Evolutionary conservation across 768 basidiomycete species (phyloP), one percentile per base, ranked within the genome.

Genomic region (Tubosaeta brunneosetosa): DNA sequence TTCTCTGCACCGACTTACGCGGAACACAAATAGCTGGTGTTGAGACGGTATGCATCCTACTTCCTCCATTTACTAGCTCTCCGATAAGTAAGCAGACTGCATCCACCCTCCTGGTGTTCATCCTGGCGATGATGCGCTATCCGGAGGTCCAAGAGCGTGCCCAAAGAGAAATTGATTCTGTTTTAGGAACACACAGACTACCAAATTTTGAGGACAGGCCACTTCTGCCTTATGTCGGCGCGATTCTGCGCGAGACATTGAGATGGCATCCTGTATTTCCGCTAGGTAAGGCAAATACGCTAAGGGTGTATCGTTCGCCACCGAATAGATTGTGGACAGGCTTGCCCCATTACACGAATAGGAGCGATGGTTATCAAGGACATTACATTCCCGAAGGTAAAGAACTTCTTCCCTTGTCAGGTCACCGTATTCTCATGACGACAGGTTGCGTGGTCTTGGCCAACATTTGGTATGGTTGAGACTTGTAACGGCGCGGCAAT

Each of bases 241-340:
- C 71, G 17, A 49, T 72, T 48, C 37, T 73, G 47, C 71, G 71
- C 33, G 72, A 71, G 60, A 69, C 66, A 16, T 33, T 69, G 44
- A 66, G 66, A 44, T 68, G 66, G 66, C 64, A 70, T 41, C 66
- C 66, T 6, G 68, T 68, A 9, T 64, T 70, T 53, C 66, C 66
- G 5, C 49, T 68, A 49, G 68, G 66, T 58, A 46, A 51, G 61
- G 4, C 22, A 41, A 31, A 44, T 27, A 14, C 25, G 31, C 6
- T 19, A 36, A 31, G n/a, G 32, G 29, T n/a, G 6, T 13, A 32
- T 43, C 9, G 29, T 34, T 37, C 32, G 17, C 16, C 10, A 38
- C 32, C 49, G 44, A 51, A 36, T 31, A 10, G 9, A n/a, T 37
- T 32, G 11, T 43, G 19, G 29, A 17, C 46, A 70, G 66, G 68